Base-by-base conservation (phyloP, 768 basidiomycete species). In the Hygrocybe coccinea region DNA sequence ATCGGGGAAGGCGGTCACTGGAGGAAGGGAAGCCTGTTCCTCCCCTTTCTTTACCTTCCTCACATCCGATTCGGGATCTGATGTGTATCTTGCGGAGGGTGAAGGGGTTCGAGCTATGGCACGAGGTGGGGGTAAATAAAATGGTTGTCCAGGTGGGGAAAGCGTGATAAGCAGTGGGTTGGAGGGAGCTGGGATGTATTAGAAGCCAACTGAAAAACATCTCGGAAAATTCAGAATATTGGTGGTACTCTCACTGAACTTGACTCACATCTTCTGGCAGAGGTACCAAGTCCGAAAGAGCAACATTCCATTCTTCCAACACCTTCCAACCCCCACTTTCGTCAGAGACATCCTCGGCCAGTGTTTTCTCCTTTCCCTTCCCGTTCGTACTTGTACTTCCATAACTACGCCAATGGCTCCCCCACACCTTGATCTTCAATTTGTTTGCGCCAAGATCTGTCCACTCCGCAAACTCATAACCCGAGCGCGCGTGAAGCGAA, bases 101-200 rank as follows among this genome's bases (percentile, higher is more conserved):
- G 85, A 80, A 50, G 81, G 74, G 22, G 82, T 68, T 45, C 81
- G 74, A 43, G 74, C 38, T 63, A 65, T 59, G 60, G 63, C 22
- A 57, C 61, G 41, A 68, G 4, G 70, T 60, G 37, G 61, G 19
- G 84, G 81, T 21, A 86, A 64, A 69, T 83, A 87, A 60, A 82
- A 85, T n/a, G 73, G 74, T 61, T 79, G 72, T 5, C 79, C 81
- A 15, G 78, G 79, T 7, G 86, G 86, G 12, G 81, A 74, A 51
- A 93, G 76, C 14, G 80, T 76, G 41, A 93, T 58, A 14, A 92
- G 70, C 7, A 91, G 74, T 1, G 88, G 83, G 64, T 94, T 94
- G 14, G 84, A 85, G 89, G 84, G 29, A 92, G 68, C 47, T 74
- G 74, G 4, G 68, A 51, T 63, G 77, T 57, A 50, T 67, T 56